Conservation (phyloP, 805 yeast genomes). For the Sugiyamaella floridensis region DNA sequence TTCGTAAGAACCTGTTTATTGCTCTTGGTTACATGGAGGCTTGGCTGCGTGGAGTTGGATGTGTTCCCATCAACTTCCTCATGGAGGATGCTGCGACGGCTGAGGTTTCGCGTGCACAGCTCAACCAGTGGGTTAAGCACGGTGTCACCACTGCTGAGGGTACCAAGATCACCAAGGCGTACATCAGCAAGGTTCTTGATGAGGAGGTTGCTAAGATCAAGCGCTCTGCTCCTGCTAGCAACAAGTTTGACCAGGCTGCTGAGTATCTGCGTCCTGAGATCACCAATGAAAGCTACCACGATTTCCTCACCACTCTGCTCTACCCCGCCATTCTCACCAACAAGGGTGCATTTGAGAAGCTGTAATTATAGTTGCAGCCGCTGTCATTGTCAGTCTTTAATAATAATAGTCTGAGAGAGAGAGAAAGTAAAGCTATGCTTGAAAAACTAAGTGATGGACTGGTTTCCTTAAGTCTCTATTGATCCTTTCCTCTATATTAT, state of each 20-base stretch:
- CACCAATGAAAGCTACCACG: constrained; percentile 53
- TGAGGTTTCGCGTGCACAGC: constrained; percentile 66
- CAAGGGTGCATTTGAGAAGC: constrained; percentile 9
- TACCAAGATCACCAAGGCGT: constrained; percentile 43
- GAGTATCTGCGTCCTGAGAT: constrained; percentile 57
- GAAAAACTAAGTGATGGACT: no score
- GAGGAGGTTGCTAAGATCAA: constrained; percentile 53
- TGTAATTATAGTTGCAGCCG: neutral
- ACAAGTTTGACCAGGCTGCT: constrained; percentile 51
- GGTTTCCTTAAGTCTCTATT: no score
- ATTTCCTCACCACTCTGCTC: constrained; percentile 59
- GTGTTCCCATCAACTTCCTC: constrained; percentile 66
- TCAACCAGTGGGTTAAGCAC: constrained; percentile 71
- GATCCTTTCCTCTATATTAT: no score
- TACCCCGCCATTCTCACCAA: constrained; percentile 30
- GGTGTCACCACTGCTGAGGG: constrained; percentile 53
- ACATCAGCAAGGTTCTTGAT: constrained; percentile 43
- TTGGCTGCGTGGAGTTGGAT: constrained; percentile 65
- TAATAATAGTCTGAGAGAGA: no score
- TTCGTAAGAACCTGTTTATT: constrained; percentile 54
- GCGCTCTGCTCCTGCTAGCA: constrained; percentile 39
- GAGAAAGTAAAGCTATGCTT: no score
- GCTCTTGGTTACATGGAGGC: constrained; percentile 69
- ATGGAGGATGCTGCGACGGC: constrained; percentile 81
- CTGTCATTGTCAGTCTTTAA: no score